Base-by-base conservation (phyloP, 169 alveolate genomes). In the Theileria luwenshuni region DNA sequence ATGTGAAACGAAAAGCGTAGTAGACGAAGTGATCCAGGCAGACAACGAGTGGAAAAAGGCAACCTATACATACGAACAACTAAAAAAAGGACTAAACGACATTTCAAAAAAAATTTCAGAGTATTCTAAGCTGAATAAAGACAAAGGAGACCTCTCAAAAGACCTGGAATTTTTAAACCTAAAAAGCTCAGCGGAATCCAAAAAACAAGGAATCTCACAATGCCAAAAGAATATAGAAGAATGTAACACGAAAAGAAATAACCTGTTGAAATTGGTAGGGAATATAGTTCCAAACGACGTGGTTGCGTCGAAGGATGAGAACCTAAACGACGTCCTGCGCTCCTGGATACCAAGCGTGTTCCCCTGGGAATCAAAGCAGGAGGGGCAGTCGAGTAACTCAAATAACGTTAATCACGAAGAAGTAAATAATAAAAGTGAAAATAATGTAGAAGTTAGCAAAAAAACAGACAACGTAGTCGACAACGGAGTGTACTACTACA, bases 261-360 rank as follows among this genome's bases (percentile, higher is more conserved):
- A 43, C 41, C 71, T 87, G 48, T 75, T 92, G 54, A 49, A 75
- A n/a, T 51, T 68, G 25, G 92, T 95, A 17, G 99, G 99, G 32
- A 98, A 98, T 79, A 64, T 96, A 30, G 92, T 97, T 30, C 94
- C 94, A 63, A 91, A 84, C 3, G 92, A 94, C 2, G 99, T 96
- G 28, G 98, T 98, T 1, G 93, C 91, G 7, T 91, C 96, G 61
- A 92, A 94, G 54, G 93, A 94, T 70, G 99, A 98, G 86, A 97
- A 89, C 12, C 92, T 96, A 70, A 98, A 98, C 75, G 75, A 63
- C 47, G 91, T 94, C 19, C 92, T 90, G 27, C 83, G 93, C 63
- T 92, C 89, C 30, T 97, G 99, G 99, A 98, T 97, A 13, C 92
- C 92, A 33, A 81, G 86, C 21, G 86, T 86, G 35, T 80, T 86